Evolutionary conservation across 192 early-diverging fungal species (phyloP), one percentile per base, ranked within the genome.

Genomic region (Geosiphon pyriformis): DNA sequence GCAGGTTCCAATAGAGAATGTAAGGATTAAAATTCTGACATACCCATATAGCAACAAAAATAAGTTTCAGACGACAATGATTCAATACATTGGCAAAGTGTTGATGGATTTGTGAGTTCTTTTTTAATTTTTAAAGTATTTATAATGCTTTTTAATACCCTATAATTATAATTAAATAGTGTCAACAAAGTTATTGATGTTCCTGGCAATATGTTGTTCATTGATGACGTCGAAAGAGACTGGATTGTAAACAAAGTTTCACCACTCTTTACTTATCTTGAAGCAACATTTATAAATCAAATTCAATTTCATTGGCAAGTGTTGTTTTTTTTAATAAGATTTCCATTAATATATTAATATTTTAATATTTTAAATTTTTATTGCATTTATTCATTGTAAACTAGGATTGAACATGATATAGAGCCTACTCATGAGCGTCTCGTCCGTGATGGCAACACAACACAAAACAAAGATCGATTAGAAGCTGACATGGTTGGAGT

Each of bases 101-200:
- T 31, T 61, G 46, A 61, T 61, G 60, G 46, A 61, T 18, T 61
- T 61, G 60, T 61, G 23, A 61, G 60, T 61, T 61, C 4, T 15
- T 48, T 61, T 61, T 6, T 20, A 54, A 54, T 12, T 54, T 26
- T 61, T 61, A 26, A 61, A 3, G n/a, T 6, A 37, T 25, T 48
- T 30, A n/a, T n/a, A n/a, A n/a, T n/a, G n/a, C n/a, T 48, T 2
- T 30, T 48, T 61, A 15, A 48, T 61, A 25, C 30, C 6, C 35
- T 18, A 34, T 61, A 48, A 4, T 61, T 27, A 54, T 65, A 33
- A 23, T 65, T 31, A 53, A 23, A 49, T 65, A 65, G 62, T 23
- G 30, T 65, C 18, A n/a, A 65, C 50, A 65, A 65, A 65, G 30
- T 65, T 0, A 65, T 65, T 34, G 50, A 65, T 65, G 25, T 65